Evolutionary conservation across 345 rosid species (phyloP), one percentile per base, ranked within the genome.

Genomic region (Camelina laxa): DNA sequence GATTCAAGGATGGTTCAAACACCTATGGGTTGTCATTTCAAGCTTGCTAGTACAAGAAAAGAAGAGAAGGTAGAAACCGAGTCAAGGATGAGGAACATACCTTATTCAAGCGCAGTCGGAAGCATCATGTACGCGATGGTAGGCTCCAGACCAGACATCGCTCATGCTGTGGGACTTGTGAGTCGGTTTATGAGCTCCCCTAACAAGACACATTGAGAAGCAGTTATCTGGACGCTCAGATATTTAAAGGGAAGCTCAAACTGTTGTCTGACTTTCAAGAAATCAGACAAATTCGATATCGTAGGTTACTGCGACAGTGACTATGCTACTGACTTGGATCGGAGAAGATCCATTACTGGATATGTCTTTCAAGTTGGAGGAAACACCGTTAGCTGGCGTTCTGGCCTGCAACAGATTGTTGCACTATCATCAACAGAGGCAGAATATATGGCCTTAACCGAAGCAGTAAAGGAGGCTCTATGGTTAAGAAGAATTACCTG

Each of bases 41-140:
- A 13, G 13, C 3, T 66, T 0, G 4, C 19, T 3, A 9, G n/a
- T 2, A 49, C 27, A 0, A 31, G 17, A 0, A 5, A 4, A 1
- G 51, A 62, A 22, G 19, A 13, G 1, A 19, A 38, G 12, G 48
- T 0, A 5, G 1, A 22, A 3, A 3, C 33, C 1, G 58, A 53
- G 4, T 14, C 16, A 2, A 15, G 21, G 2, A 41, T 39, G 67
- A 21, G 0, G 2, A 1, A 38, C 2, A 3, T 62, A 42, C 67
- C 36, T 41, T 62, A 62, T 9, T 7, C 67, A 0, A 62, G 36
- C 15, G 51, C 4, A 0, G 35, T 62, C 0, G 35, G 51, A 0
- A 62, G 67, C 4, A 12, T 62, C 7, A 62, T 62, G 51, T 62
- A 62, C 13, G 17, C 20, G 0, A 62, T 62, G 51, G 36, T 62